A percentile compares a stretch with the other conserved stretches of the same genome.
These are phyloP conservation scores for Meyerozyma guilliermondii DNA, from an alignment of 1,139 yeast genomes.

Conservation along the genomic window DNA sequence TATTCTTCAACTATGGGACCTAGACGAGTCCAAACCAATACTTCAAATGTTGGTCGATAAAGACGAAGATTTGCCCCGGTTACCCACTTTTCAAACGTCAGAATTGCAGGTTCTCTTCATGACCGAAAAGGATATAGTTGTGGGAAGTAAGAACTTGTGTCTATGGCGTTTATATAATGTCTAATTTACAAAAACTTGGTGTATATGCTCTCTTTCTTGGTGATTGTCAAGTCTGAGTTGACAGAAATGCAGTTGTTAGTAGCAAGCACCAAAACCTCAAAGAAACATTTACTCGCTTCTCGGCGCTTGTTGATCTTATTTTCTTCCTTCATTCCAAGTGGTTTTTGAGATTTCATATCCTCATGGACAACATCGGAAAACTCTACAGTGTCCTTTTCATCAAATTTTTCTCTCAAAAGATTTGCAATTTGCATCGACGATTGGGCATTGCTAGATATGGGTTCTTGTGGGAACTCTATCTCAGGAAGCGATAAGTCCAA, in stretches of 20 bases:
- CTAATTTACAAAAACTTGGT: constrained; percentile 28
- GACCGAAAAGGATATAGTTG: neutral
- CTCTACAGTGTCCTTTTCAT: constrained; percentile 16
- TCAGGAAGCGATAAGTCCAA: constrained; percentile 40
- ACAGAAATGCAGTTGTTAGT: constrained; percentile 67
- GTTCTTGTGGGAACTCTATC: constrained; percentile 13
- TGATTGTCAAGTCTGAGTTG: constrained; percentile 56
- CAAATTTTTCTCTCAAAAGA: constrained; percentile 37
- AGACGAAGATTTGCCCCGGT: neutral
- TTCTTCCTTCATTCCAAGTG: constrained; percentile 22
- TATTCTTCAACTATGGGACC: neutral
- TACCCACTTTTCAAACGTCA: neutral
- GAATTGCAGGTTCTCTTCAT: neutral
- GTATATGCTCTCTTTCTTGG: constrained; percentile 47
- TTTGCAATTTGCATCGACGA: constrained; percentile 55
- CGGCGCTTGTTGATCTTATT: constrained; percentile 36
- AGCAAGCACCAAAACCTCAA: constrained; percentile 78
- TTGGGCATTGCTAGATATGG: constrained; percentile 25
- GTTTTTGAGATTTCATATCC: constrained; percentile 23
- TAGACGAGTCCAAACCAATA: neutral
- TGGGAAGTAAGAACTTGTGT: constrained; percentile 1
- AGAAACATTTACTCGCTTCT: constrained; percentile 73
- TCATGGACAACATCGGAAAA: constrained; percentile 40
- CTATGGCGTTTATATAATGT: constrained; percentile 14
- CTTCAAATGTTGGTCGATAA: neutral